Base-by-base conservation (phyloP, 1,284 basidiomycete species). In the Tilletia caries region DNA sequence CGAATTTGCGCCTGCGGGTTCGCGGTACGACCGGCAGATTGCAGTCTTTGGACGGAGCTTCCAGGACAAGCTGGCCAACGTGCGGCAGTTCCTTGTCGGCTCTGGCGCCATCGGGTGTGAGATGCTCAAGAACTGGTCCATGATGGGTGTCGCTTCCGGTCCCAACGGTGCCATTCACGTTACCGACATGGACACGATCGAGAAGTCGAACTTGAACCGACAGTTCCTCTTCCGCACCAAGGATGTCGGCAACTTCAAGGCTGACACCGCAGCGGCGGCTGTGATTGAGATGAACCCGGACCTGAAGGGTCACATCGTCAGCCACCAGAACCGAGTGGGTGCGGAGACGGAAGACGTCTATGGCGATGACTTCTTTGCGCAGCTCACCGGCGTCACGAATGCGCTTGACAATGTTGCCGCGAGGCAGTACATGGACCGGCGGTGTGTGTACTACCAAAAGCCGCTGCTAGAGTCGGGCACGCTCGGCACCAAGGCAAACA, bases 71-170 rank as follows among this genome's bases (percentile, higher is more conserved):
- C 91, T 99, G 71, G 88, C 89, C 67, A 92, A 93, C 82, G 90
- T 93, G 83, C 88, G 92, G 54, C 92, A 98, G 83, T 99, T 99
- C 88, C 88, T 99, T 34, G 96, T 99, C 67, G 96, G 96, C 8
- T 91, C 95, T 27, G 96, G 96, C 71, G 96, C 96, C 60, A 99
- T 99, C 83, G 96, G 96, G 29, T 99, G 97, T 82, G 96, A 99
- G 86, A 98, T 98, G 96, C 86, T 99, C 81, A 99, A 99, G 88
- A 99, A 99, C 85, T 99, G 96, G 96, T 91, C 92, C 79, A 94
- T 99, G 93, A 97, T 99, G 89, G 96, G 96, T 75, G 86, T 99
- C 64, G 95, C 89, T 15, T 88, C 91, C 50, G 93, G 92, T 2
- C 86, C 89, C 18, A 86, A 90, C 67, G 96, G 93, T 27, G 86